Percentiles rank a stretch among this genome's conserved stretches.
Evolutionary conservation across 192 early-diverging fungal species (phyloP).

Genomic region (Coemansia sp.): DNA sequence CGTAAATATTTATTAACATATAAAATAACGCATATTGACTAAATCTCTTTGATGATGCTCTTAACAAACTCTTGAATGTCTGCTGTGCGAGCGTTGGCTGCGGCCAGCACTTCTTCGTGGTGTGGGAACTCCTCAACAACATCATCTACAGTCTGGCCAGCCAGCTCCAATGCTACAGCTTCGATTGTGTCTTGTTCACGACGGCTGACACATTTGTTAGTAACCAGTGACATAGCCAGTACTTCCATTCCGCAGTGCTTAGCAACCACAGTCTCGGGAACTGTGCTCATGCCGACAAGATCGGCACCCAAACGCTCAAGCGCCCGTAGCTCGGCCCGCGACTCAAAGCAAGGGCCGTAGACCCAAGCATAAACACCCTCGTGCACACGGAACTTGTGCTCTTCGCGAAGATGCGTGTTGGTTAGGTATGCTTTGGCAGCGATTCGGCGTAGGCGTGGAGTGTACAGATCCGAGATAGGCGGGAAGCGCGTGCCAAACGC

Average conservation of each 20-base stretch:
- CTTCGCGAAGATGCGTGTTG: constrained; percentile 34
- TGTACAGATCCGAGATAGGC: constrained; percentile 82
- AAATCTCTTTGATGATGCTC: constrained; percentile 31
- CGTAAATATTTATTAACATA: too few species aligned
- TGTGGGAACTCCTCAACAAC: constrained; percentile 37
- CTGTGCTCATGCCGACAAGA: constrained; percentile 90
- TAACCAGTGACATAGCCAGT: constrained; percentile 78
- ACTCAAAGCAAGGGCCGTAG: constrained; percentile 85
- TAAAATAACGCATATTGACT: neutral
- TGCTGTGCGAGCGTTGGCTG: constrained; percentile 32
- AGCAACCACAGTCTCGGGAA: constrained; percentile 84
- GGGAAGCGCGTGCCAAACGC: constrained; percentile 89
- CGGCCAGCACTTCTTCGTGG: constrained; percentile 48
- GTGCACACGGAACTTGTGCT: constrained; percentile 54
- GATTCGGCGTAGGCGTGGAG: constrained; percentile 68
- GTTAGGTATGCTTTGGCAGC: constrained; percentile 43
- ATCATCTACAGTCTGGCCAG: constrained; percentile 16
- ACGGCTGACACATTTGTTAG: constrained; percentile 65
- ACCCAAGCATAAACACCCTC: constrained; percentile 87
- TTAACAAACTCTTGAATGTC: constrained; percentile 46
- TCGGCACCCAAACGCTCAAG: constrained; percentile 73
- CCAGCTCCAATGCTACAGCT: constrained; percentile 33
- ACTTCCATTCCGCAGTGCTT: constrained; percentile 83
- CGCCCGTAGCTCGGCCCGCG: constrained; percentile 78
- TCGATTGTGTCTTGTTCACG: constrained; percentile 39